Evolutionary conservation across 2,329 filamentous ascomycete species (phyloP).

Genomic region (Zymoseptoria passerinii): DNA sequence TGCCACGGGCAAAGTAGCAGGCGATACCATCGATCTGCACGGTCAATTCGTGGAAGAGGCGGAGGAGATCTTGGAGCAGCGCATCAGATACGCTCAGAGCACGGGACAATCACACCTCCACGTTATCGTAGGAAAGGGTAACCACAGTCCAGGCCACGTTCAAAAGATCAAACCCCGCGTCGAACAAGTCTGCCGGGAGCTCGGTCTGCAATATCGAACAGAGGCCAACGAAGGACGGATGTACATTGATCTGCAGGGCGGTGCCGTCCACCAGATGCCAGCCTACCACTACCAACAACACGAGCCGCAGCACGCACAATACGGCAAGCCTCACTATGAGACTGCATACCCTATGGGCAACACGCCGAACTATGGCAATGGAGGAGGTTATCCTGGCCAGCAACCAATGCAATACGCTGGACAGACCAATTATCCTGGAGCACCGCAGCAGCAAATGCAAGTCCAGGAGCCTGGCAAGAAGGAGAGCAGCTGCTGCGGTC

Average conservation of each 20-base stretch:
- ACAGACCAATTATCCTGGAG: slow-evolving; percentile 29
- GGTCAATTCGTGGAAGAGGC: slow-evolving; percentile 93
- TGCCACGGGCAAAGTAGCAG: slow-evolving; percentile 60
- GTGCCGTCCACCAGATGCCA: slow-evolving; percentile 47
- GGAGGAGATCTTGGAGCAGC: slow-evolving; percentile 76
- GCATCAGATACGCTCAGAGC: slow-evolving; percentile 68
- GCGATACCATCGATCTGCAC: slow-evolving; percentile 87
- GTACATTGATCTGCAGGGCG: slow-evolving; percentile 69
- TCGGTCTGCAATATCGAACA: slow-evolving; percentile 73
- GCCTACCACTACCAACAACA: slow-evolving; percentile 38
- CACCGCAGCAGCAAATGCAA: slow-evolving; percentile 40
- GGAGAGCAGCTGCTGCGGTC: slow-evolving; percentile 27
- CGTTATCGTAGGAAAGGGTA: slow-evolving; percentile 93
- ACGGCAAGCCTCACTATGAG: slow-evolving; percentile 35
- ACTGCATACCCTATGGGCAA: slow-evolving; percentile 32
- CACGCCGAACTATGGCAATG: slow-evolving; percentile 30
- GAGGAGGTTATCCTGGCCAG: slow-evolving; percentile 28
- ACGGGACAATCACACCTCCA: slow-evolving; percentile 75
- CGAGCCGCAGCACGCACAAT: slow-evolving; percentile 28
- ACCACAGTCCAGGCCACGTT: slow-evolving; percentile 71
- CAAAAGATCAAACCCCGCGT: slow-evolving; percentile 96
- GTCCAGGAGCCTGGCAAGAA: slow-evolving; percentile 21
- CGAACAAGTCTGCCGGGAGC: slow-evolving; percentile 72
- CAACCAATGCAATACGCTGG: slow-evolving; percentile 37
- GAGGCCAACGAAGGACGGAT: slow-evolving; percentile 87